Evolutionary conservation across 1,284 basidiomycete genomes (phyloP), one percentile per base, ranked within the genome.

Genomic region (Cryptococcus hybrid): DNA sequence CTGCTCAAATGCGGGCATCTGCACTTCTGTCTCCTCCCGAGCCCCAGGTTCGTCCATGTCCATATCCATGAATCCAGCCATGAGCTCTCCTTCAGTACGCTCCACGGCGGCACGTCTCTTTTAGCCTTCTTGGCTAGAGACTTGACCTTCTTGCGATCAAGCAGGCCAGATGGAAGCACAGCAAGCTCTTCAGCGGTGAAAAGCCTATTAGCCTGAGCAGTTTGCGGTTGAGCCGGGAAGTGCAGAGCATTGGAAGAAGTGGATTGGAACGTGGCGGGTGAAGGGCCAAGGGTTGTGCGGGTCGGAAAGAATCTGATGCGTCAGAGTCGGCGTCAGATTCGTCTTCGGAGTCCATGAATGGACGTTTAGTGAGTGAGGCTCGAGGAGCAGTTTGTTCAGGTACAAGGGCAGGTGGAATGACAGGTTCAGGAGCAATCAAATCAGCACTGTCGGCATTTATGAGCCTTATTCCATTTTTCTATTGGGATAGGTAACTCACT

Each of bases 111-210:
- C 68, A 45, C 65, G 64, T 42, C 67, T 61, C 57, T 71, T 75
- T 75, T 75, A 47, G 74, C 77, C 58, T 75, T 75, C 65, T 78
- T 78, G 15, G 73, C 70, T 15, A 67, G 62, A 50, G 69, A 63
- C 60, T 76, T 77, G 11, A 65, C 54, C 37, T 65, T 65, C 47
- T 69, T 68, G 11, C 71, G 58, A 51, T 74, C 73, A 24, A 74
- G 58, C 8, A 73, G 52, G 8, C 65, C 63, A 0, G 62, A 45
- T 2, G 71, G 71, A 5, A 74, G 59, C 2, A 70, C 56, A 0
- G 73, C 68, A 13, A 76, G 66, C 62, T 78, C 77, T 39, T 75
- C 74, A 5, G 70, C 53, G 4, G 76, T 73, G 64, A 78, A 78
- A 7, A 78, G 61, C 35, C 59, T 63, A 42, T 46, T 60, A 35